Evolutionary conservation across 2,329 filamentous ascomycete genomes (phyloP), one percentile per base, ranked within the genome.

Genomic region (Penicillium sp.): DNA sequence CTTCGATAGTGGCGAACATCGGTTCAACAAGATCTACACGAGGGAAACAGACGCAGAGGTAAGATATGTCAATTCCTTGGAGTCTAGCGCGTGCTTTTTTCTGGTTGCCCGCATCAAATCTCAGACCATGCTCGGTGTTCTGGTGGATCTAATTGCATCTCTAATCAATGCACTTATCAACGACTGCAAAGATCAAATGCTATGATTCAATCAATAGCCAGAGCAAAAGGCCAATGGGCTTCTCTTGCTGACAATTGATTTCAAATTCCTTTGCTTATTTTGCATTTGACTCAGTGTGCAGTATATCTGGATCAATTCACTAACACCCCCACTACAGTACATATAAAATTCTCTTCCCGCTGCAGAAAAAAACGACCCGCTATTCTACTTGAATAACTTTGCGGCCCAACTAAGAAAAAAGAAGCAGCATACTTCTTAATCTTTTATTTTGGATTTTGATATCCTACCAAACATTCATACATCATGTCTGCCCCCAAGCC

Each of bases 401-500:
- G 35, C 35, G 35, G 35, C 35, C 39, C 39, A 42, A 42, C 19
- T 42, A 6, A 8, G 10, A 42, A 39, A 4, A 39, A 8, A 39
- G 35, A 39, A 42, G 39, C 39, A 21, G n/a, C 19, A 19, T 22
- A 21, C 19, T 42, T 13, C 10, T 42, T 3, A 14, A 13, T 1
- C 7, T 13, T 21, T n/a, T 10, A 7, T 19, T 22, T 50, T 14
- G 2, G 4, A 47, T 29, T 26, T 24, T 26, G 14, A 19, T 42
- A 14, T 11, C 19, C 47, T 43, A 8, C n/a, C 9, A 33, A n/a
- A 44, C 22, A 53, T 26, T 39, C 14, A 50, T 49, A 49, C 24
- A 52, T 44, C 10, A 59, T 60, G 31, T 26, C 59, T 59, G 50
- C 67, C 58, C 52, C 68, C 9, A 64, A 64, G 58, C 57, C 61